A percentile compares a stretch with the other conserved stretches of the same genome.
phyloP scores from a whole-genome alignment of 2,329 filamentous ascomycete genomes.

The Talaromyces sp. region DNA sequence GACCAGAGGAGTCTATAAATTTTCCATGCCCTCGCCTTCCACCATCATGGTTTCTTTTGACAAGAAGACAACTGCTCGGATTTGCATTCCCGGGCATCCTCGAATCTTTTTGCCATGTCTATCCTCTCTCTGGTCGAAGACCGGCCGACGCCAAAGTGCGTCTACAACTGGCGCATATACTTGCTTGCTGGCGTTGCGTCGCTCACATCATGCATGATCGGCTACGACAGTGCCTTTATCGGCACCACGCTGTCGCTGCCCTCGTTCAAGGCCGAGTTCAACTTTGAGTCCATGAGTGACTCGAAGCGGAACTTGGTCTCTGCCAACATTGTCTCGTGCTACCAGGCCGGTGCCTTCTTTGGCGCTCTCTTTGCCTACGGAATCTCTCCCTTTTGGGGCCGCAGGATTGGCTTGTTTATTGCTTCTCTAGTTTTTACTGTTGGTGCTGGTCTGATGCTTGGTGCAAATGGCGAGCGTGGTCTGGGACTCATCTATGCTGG shows the following conservation, averaged over 20 bases:
- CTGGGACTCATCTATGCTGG: slow-evolving; percentile 52
- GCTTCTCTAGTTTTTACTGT: slow-evolving; percentile 62
- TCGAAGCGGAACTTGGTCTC: slow-evolving; percentile 55
- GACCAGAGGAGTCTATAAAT: background rate
- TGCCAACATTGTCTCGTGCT: slow-evolving; percentile 70
- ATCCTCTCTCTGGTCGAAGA: slow-evolving; percentile 36
- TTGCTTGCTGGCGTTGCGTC: slow-evolving; percentile 1
- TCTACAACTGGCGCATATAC: slow-evolving; percentile 3
- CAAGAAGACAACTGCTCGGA: background rate
- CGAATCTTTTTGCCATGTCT: slow-evolving; percentile 16
- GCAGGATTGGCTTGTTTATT: slow-evolving; percentile 58
- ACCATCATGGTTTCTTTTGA: background rate
- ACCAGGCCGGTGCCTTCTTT: slow-evolving; percentile 79
- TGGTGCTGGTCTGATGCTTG: slow-evolving; percentile 68
- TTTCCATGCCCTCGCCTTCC: background rate
- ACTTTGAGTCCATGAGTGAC: slow-evolving; percentile 49
- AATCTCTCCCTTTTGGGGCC: slow-evolving; percentile 51
- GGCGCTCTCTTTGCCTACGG: slow-evolving; percentile 60
- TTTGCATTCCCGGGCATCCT: background rate
- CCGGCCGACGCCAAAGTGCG: slow-evolving; percentile 9
- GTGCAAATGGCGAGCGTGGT: slow-evolving; percentile 53
- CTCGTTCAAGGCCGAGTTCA: slow-evolving; percentile 66
- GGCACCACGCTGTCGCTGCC: slow-evolving; percentile 67
- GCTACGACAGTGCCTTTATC: slow-evolving; percentile 70
- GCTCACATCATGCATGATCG: slow-evolving; percentile 43